A percentile compares a stretch with the other conserved stretches of the same genome.
phyloP scores from a whole-genome alignment of 78 protist genomes.

The Creolimax fragrantissima region DNA sequence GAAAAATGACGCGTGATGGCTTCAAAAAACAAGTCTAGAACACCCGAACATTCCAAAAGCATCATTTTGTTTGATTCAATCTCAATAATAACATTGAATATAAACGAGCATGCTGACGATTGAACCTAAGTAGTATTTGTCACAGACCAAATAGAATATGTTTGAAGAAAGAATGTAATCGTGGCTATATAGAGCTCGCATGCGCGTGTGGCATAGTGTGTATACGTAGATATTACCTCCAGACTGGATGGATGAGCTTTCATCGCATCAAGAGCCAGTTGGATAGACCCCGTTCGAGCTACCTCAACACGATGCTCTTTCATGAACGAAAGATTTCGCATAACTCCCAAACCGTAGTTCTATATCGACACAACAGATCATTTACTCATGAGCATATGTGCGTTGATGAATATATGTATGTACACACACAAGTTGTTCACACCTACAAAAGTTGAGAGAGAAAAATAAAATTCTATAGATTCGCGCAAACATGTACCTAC shows the following conservation, averaged over 20 bases:
- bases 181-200: no score
- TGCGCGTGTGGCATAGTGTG: no score
- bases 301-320: not conserved
- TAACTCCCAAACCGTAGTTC: conserved; percentile 25
- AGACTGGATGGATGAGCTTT: not conserved
- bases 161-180: no score
- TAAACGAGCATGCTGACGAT: conserved; percentile 15
- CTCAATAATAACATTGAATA: conserved; percentile 2
- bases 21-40: not conserved
- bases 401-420: no score
- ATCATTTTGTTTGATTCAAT: not conserved
- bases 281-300: not conserved
- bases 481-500: no score
- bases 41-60: not conserved
- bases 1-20: not conserved
- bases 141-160: no score
- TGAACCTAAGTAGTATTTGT: not conserved
- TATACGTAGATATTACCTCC: no score
- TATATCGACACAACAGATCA: no score
- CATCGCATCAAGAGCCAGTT: not conserved
- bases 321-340: not conserved
- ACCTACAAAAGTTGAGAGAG: no score
- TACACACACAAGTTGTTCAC: no score
- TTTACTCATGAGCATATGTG: no score
- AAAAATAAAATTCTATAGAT: no score